Evolutionary conservation across 257 asterid species (phyloP).

Genomic region (Solanum lycopersicoides): DNA sequence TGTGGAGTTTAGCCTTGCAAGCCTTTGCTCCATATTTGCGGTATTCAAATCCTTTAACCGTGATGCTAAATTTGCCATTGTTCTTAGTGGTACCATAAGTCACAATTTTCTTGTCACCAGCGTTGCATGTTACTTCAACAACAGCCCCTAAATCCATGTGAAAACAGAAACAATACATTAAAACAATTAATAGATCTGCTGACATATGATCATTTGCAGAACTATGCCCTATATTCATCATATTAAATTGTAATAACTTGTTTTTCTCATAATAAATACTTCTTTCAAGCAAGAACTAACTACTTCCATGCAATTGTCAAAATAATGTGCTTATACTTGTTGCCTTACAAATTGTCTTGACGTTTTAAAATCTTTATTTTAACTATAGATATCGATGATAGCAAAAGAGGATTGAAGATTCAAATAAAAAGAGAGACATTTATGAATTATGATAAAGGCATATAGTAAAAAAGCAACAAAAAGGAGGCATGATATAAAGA

Average conservation of each 20-base stretch:
- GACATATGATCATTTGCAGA: background rate
- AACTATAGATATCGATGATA: no score
- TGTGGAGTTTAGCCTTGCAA: background rate
- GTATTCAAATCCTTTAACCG: conserved; percentile 15
- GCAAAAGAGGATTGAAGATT: background rate
- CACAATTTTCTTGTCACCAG: conserved; percentile 27
- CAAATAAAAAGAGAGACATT: background rate
- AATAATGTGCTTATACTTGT: background rate
- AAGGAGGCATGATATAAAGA: background rate
- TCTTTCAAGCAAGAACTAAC: background rate
- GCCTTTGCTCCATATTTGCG: background rate
- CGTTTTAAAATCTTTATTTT: background rate
- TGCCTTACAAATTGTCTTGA: background rate
- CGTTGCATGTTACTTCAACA: conserved; percentile 31
- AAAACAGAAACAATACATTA: background rate
- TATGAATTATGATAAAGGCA: background rate
- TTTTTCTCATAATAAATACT: background rate
- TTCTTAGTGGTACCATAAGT: conserved; percentile 54
- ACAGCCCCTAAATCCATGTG: conserved; percentile 35
- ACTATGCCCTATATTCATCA: background rate
- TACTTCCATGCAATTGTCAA: background rate
- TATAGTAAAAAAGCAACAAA: background rate
- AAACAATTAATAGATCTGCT: background rate
- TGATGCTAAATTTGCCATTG: conserved; percentile 54
- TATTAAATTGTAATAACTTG: background rate